Base-by-base conservation (phyloP, 202 grass and related monocot genomes). In the Carex arenaria region DNA sequence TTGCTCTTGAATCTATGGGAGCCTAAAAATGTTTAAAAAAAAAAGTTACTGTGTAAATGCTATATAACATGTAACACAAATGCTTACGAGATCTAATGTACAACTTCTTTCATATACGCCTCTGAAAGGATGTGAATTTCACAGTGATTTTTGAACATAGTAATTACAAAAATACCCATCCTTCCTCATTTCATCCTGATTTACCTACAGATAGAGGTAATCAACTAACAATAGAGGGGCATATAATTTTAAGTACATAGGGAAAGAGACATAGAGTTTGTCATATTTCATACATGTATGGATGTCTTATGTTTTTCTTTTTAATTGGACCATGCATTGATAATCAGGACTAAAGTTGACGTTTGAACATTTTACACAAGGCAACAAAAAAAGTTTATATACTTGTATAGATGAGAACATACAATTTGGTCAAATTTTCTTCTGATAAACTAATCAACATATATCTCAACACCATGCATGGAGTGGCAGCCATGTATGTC, bases 1-100 rank as follows among this genome's bases (percentile, higher is more conserved):
- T 99, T 88, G 89, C 89, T 87, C 96, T 96, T 90, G 93, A 99
- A 89, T 90, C 93, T 88, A 91, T 90, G 40, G 93, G 96, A 47
- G 89, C 96, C 96, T 96, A 84, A 17, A 67, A 60, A 82, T 60
- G 45, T 12, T 62, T 26, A 72, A 76, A 26, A 40, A 34, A 40
- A 40, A 9, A 76, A 9, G 8, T 70, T 59, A 78, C 15, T 19
- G 3, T 12, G 23, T 77, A 57, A 78, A 59, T 19, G 53, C 8
- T 78, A 60, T 34, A 26, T 38, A 36, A 19, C 8, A 78, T 78
- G 38, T 78, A 60, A 78, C 13, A 78, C 15, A 59, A 59, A 78
- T 11, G 15, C 17, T 60, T 38, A 78, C 36, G 10, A 36, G 4
- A 10, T 18, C 14, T n/a, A 32, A 56, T 76, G 51, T 56, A 26